Conservation (phyloP, 2,329 filamentous ascomycete species). For the Pseudogymnoascus sp. region DNA sequence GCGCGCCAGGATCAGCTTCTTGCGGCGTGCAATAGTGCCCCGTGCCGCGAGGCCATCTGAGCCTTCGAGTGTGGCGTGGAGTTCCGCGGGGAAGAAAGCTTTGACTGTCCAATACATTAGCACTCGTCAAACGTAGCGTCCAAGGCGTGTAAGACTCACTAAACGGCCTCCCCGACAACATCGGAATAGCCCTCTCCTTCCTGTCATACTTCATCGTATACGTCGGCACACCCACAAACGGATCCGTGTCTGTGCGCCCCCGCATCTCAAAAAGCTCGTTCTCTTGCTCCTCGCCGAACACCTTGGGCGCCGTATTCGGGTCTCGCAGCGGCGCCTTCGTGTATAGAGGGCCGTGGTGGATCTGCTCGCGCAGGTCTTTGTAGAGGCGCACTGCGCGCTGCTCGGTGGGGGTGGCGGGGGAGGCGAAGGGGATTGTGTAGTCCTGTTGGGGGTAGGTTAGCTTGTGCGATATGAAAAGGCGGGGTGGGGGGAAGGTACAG, state of each 20-base stretch:
- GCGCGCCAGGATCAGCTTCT: slow-evolving; percentile 23
- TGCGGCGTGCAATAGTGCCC: slow-evolving; percentile 20
- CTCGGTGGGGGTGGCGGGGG: slow-evolving; percentile 36
- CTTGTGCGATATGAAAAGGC: background rate
- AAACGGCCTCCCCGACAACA: slow-evolving; percentile 44
- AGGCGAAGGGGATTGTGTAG: slow-evolving; percentile 29
- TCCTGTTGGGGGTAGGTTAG: slow-evolving; percentile 13
- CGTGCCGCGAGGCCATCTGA: slow-evolving; percentile 19
- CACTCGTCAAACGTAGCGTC: background rate
- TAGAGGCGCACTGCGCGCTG: slow-evolving; percentile 39
- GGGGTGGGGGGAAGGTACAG: slow-evolving; percentile 28
- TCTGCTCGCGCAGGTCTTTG: slow-evolving; percentile 41
- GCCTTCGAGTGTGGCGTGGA: slow-evolving; percentile 44
- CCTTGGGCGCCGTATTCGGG: slow-evolving; percentile 30
- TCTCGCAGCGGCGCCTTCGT: slow-evolving; percentile 23
- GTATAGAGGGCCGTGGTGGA: slow-evolving; percentile 53
- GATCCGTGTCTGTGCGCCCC: slow-evolving; percentile 39
- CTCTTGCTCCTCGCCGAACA: slow-evolving; percentile 33
- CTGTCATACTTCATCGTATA: slow-evolving; percentile 50
- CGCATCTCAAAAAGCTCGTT: slow-evolving; percentile 25
- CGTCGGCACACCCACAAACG: slow-evolving; percentile 52
- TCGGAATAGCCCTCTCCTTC: slow-evolving; percentile 45
- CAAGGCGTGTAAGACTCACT: slow-evolving; percentile 31
- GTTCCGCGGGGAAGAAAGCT: slow-evolving; percentile 49
- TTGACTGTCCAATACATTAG: slow-evolving; percentile 33